Conservation (phyloP, 495 filamentous ascomycete genomes). For the Parachaetomium inaequale region DNA sequence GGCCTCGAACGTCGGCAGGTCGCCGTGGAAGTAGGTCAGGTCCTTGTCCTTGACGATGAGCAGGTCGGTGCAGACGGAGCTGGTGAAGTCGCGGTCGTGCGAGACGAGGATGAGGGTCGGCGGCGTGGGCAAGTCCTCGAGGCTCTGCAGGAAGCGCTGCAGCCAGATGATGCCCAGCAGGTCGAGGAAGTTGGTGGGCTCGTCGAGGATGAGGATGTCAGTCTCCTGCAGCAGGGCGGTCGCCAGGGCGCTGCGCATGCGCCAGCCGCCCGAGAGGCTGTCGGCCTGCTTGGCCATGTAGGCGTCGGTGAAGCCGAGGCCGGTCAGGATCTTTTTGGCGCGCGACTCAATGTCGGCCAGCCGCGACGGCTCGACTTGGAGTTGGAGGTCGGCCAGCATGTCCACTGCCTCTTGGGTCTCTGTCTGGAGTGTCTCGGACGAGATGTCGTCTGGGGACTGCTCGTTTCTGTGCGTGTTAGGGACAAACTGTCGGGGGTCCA, state of each 20-base stretch:
- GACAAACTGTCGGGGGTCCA: neutral
- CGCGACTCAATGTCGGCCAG: conserved; percentile 53
- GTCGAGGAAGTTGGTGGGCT: conserved; percentile 83
- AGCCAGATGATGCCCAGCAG: conserved; percentile 81
- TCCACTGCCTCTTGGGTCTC: conserved; percentile 64
- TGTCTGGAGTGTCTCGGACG: conserved; percentile 49
- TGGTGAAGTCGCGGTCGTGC: conserved; percentile 73
- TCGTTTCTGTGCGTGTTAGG: conserved; percentile 41
- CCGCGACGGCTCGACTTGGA: conserved; percentile 52
- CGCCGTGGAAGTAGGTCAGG: conserved; percentile 66
- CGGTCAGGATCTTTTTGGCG: conserved; percentile 60
- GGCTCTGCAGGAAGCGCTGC: conserved; percentile 59
- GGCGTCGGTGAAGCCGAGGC: conserved; percentile 68
- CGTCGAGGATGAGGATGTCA: conserved; percentile 79
- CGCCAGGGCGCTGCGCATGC: conserved; percentile 67
- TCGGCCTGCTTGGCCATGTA: conserved; percentile 53
- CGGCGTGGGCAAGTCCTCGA: conserved; percentile 38
- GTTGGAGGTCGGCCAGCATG: conserved; percentile 59
- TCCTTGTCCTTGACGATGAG: conserved; percentile 66
- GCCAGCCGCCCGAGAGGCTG: conserved; percentile 75
- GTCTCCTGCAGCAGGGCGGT: conserved; percentile 63
- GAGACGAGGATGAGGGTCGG: conserved; percentile 69
- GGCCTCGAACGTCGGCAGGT: conserved; percentile 63
- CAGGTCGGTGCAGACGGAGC: conserved; percentile 69
- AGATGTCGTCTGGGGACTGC: conserved; percentile 52